Conservation (phyloP, 2,329 filamentous ascomycete genomes). For the Paradendryphiella salina region DNA sequence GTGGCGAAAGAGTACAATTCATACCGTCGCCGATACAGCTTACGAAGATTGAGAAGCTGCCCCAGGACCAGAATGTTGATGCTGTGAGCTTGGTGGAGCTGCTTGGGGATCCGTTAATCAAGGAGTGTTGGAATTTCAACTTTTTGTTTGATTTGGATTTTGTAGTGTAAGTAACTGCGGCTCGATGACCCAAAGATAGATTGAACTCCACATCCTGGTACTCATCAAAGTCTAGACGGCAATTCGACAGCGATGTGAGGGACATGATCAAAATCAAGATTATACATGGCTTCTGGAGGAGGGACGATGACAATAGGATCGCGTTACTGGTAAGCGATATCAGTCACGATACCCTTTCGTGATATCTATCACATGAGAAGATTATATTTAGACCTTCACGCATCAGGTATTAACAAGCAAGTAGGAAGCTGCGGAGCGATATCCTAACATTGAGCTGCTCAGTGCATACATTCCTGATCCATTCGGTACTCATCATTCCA, state of each 20-base stretch:
- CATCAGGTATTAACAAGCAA: conserved; percentile 11
- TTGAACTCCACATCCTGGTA: neutral
- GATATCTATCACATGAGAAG: no score
- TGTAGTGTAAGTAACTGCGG: conserved; percentile 52
- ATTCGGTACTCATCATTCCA: conserved; percentile 83
- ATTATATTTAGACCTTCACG: neutral
- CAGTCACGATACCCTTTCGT: no score
- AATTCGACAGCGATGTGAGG: conserved; percentile 62
- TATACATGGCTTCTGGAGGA: conserved; percentile 68
- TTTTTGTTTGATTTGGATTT: conserved; percentile 67
- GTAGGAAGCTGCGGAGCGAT: conserved; percentile 63
- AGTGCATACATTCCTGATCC: conserved; percentile 78
- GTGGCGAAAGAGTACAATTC: neutral
- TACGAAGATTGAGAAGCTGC: conserved; percentile 68
- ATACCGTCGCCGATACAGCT: conserved; percentile 70
- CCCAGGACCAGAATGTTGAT: conserved; percentile 64
- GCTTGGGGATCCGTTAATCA: conserved; percentile 73
- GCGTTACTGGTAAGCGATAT: conserved; percentile 57
- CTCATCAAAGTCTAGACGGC: conserved; percentile 36
- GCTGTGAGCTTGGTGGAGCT: conserved; percentile 68
- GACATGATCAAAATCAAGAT: conserved; percentile 60
- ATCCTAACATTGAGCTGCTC: conserved; percentile 70
- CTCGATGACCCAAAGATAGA: neutral
- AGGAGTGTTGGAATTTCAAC: conserved; percentile 73
- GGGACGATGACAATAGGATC: conserved; percentile 63